Evolutionary conservation across 2,329 filamentous ascomycete genomes (phyloP), one percentile per base, ranked within the genome.

Genomic region (Fusarium verrucosum): DNA sequence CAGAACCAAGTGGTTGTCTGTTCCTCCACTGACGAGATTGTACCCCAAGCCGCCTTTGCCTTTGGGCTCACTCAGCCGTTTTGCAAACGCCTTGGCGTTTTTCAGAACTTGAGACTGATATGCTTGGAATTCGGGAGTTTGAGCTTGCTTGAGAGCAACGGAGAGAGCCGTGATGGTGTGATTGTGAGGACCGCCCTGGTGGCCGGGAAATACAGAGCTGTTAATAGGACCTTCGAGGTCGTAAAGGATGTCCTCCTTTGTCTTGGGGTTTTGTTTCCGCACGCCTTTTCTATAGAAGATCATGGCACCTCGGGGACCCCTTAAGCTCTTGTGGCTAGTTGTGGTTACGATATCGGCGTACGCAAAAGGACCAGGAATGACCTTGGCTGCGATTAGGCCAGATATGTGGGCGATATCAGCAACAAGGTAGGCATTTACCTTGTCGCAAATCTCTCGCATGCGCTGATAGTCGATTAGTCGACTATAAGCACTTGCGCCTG

Each of bases 331-430:
- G 86, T 99, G 95, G 63, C 92, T 97, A 33, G 95, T 99, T 20
- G 95, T 99, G 43, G 95, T 99, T 67, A 99, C 95, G 58, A 99
- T 90, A 77, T 99, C 95, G 67, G 93, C 91, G 78, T 91, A 89
- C 67, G 87, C 86, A 79, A 98, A 99, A 46, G 95, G 95, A 60
- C 91, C 90, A 38, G 93, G 92, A 68, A 97, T 88, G 52, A 97
- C 94, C 73, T 93, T 93, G 70, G 92, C 94, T 38, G 95, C 94
- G 47, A 99, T 88, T 64, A 99, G 83, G 68, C 95, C 95, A 10
- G 94, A 98, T 70, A 99, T 96, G 75, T 99, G 95, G 50, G 95
- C 95, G 88, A 99, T 97, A 75, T 99, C 95, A 71, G 92, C 92
- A 62, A 99, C 82, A 56, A 99, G 85, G 80, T 98, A 99, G 73